Evolutionary conservation across 75 land plant species (phyloP).

Genomic region (Cupressus sempervirens): DNA sequence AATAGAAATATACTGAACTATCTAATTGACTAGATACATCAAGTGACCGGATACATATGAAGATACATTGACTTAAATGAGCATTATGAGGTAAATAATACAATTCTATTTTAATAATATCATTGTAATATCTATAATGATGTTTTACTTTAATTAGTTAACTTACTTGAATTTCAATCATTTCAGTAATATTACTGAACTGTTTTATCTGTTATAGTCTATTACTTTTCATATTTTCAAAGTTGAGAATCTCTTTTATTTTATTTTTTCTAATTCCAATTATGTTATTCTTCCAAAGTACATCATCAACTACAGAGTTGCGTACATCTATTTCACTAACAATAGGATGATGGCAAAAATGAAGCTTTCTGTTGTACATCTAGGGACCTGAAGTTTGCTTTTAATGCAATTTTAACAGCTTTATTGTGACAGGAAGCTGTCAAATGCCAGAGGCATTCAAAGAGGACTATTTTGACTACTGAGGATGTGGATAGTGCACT

Average conservation of each 20-base stretch:
- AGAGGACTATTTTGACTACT: constrained; percentile 64
- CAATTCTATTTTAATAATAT: background rate
- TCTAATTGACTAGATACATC: too few relatives aligned
- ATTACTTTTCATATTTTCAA: background rate
- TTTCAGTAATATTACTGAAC: background rate
- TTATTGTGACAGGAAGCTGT: constrained; percentile 66
- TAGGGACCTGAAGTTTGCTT: background rate
- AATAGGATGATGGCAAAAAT: background rate
- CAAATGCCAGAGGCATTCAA: constrained; percentile 97
- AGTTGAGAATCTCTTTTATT: background rate
- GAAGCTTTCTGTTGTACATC: background rate
- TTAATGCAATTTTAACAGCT: background rate
- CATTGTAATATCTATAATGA: background rate
- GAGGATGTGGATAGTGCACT: constrained; percentile 93
- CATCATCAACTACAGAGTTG: background rate
- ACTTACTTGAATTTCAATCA: background rate
- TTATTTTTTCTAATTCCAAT: background rate
- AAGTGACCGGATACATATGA: too few relatives aligned
- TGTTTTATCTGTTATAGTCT: background rate
- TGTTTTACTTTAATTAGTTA: background rate
- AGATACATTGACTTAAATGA: too few relatives aligned
- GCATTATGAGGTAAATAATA: too few relatives aligned
- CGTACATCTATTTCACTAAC: background rate
- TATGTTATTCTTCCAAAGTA: background rate
- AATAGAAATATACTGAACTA: too few relatives aligned